Evolutionary conservation across 2,329 filamentous ascomycete genomes (phyloP).

Genomic region (Aspergillus ustus): DNA sequence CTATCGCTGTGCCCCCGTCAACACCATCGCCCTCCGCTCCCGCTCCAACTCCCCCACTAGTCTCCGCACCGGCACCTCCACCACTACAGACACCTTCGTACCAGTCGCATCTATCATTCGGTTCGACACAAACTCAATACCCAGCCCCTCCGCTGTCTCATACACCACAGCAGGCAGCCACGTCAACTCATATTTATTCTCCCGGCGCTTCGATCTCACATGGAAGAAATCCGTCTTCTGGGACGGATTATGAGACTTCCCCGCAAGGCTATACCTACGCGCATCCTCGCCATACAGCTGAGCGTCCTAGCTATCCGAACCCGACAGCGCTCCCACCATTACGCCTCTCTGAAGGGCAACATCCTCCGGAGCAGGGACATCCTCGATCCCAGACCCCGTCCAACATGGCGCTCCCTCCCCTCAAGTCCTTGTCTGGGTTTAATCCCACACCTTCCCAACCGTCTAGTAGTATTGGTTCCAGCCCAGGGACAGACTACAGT

Average conservation of each 20-base stretch:
- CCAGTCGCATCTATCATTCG: conserved; percentile 49
- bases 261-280: conserved; percentile 32
- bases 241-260: conserved; percentile 38
- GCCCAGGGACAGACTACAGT: conserved; percentile 29
- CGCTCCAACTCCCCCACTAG: conserved; percentile 40
- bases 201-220: conserved; percentile 41
- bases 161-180: conserved; percentile 47
- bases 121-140: conserved; percentile 47
- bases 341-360: conserved; percentile 37
- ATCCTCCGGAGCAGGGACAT: conserved; percentile 39
- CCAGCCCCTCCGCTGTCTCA: conserved; percentile 47
- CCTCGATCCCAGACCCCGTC: conserved; percentile 34
- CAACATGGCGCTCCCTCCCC: conserved; percentile 38
- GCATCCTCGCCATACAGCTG: conserved; percentile 25
- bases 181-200: conserved; percentile 39
- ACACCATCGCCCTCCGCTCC: conserved; percentile 33
- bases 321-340: conserved; percentile 31
- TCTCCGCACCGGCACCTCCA: conserved; percentile 30
- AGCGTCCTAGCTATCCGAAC: conserved; percentile 34
- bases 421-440: conserved; percentile 43
- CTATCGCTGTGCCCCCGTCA: conserved; percentile 18
- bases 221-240: conserved; percentile 36
- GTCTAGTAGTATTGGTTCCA: conserved; percentile 29
- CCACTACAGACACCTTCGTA: conserved; percentile 30
- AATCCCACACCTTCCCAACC: conserved; percentile 26